These are phyloP conservation scores for Dactylellina cionopaga DNA, from an alignment of 2,329 filamentous ascomycete species.

Conservation along the genomic window DNA sequence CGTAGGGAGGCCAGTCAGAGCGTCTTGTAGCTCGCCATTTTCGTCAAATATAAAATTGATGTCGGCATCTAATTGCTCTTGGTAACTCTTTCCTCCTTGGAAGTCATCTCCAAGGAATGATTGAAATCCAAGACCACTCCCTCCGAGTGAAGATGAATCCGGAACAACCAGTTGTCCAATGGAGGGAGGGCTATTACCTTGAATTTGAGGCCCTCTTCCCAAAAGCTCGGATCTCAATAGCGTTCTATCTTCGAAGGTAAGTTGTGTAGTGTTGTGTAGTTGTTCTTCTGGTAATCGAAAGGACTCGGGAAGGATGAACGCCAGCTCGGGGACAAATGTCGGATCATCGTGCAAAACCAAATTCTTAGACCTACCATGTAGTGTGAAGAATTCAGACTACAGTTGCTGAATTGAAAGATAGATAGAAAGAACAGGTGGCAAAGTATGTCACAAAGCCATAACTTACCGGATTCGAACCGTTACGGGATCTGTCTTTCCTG, in stretches of 20 bases:
- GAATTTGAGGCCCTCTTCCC: not conserved
- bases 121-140: not conserved
- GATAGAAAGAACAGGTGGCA: not conserved
- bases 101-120: conserved; percentile 12
- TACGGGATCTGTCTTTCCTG: conserved; percentile 26
- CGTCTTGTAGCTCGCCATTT: conserved; percentile 55
- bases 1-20: not conserved
- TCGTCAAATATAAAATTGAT: conserved; percentile 55
- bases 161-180: conserved; percentile 17
- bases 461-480: conserved; percentile 14
- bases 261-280: conserved; percentile 25
- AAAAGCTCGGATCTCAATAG: conserved; percentile 6
- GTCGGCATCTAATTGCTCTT: conserved; percentile 45
- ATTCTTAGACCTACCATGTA: conserved; percentile 10
- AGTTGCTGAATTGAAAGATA: not conserved
- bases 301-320: conserved; percentile 14
- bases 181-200: not conserved
- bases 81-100: not conserved
- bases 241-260: conserved; percentile 34
- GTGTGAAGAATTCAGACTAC: not conserved
- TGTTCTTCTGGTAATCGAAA: conserved; percentile 18
- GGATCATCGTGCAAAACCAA: conserved; percentile 80
- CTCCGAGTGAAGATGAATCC: conserved; percentile 26
- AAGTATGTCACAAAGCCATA: not conserved
- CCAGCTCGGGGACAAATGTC: conserved; percentile 73